Percentiles rank a stretch among this genome's conserved stretches.
Evolutionary conservation across 1,139 yeast genomes (phyloP).

Genomic region (Pichia sp.): DNA sequence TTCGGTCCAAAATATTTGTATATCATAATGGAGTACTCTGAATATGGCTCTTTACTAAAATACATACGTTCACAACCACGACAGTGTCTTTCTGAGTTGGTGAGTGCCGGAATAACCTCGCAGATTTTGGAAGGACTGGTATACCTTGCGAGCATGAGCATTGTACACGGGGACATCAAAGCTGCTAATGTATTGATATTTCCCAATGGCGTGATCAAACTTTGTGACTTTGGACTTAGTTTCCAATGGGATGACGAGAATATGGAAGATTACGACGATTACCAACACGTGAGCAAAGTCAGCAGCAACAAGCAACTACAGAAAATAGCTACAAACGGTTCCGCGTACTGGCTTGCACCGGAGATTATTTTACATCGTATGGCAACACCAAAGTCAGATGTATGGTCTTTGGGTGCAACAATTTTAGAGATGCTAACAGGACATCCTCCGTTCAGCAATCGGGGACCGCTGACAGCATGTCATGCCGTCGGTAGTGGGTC

Average conservation of each 20-base stretch:
- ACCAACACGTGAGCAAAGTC: slow-evolving; percentile 2
- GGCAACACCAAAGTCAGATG: slow-evolving; percentile 64
- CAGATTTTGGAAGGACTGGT: slow-evolving; percentile 74
- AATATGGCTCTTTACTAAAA: slow-evolving; percentile 79
- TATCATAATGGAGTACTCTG: slow-evolving; percentile 66
- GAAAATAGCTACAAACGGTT: slow-evolving; percentile 47
- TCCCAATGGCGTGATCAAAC: slow-evolving; percentile 55
- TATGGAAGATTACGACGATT: slow-evolving; percentile 13
- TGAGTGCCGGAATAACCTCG: slow-evolving; percentile 55
- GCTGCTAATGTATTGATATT: slow-evolving; percentile 72
- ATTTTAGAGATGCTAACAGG: slow-evolving; percentile 82
- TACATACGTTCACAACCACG: slow-evolving; percentile 52
- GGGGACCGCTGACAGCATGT: slow-evolving; percentile 81
- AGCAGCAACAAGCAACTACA: slow-evolving; percentile 21
- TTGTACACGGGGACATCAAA: slow-evolving; percentile 74
- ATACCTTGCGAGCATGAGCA: slow-evolving; percentile 67
- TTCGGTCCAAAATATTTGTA: slow-evolving; percentile 1
- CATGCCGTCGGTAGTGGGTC: slow-evolving; percentile 90
- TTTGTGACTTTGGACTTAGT: slow-evolving; percentile 82
- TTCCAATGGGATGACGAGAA: slow-evolving; percentile 35
- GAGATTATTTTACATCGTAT: slow-evolving; percentile 53
- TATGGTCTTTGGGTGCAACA: slow-evolving; percentile 96
- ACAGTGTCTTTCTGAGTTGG: slow-evolving; percentile 54
- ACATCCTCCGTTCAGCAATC: slow-evolving; percentile 80
- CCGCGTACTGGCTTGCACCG: slow-evolving; percentile 90